phyloP scores from a whole-genome alignment of 176 grass and related monocot genomes.

The Typha latifolia region DNA sequence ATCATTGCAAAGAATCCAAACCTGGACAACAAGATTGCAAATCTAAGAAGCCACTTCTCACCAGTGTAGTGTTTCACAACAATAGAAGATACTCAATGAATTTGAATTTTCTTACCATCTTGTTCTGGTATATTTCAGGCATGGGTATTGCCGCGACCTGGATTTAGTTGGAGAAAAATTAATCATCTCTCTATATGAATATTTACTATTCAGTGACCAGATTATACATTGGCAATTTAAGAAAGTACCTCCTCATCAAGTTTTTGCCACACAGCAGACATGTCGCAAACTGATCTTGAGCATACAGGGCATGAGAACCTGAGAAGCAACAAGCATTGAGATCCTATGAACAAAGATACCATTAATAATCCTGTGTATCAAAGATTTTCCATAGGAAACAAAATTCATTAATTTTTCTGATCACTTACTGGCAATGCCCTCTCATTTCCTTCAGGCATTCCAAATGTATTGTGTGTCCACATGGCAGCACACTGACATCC shows the following conservation, averaged over 20 bases:
- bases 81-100: neutral
- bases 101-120: slow-evolving; percentile 45
- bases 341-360: neutral
- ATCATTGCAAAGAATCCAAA: slow-evolving; percentile 92
- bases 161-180: neutral
- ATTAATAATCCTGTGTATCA: neutral
- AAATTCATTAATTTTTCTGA: neutral
- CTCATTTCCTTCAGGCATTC: slow-evolving; percentile 73
- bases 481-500: slow-evolving; percentile 60
- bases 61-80: neutral
- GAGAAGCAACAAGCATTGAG: neutral
- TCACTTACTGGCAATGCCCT: slow-evolving; percentile 57
- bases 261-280: slow-evolving; percentile 52
- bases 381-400: neutral
- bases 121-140: slow-evolving; percentile 62
- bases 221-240: neutral
- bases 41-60: slow-evolving; percentile 10
- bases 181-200: neutral
- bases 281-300: slow-evolving; percentile 66
- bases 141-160: slow-evolving; percentile 69
- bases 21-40: slow-evolving; percentile 19
- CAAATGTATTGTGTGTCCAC: slow-evolving; percentile 77
- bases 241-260: slow-evolving; percentile 57
- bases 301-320: slow-evolving; percentile 87
- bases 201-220: neutral